These are phyloP conservation scores for Phialocephala subalpina DNA, from an alignment of 2,329 filamentous ascomycete species.

Conservation along the genomic window DNA sequence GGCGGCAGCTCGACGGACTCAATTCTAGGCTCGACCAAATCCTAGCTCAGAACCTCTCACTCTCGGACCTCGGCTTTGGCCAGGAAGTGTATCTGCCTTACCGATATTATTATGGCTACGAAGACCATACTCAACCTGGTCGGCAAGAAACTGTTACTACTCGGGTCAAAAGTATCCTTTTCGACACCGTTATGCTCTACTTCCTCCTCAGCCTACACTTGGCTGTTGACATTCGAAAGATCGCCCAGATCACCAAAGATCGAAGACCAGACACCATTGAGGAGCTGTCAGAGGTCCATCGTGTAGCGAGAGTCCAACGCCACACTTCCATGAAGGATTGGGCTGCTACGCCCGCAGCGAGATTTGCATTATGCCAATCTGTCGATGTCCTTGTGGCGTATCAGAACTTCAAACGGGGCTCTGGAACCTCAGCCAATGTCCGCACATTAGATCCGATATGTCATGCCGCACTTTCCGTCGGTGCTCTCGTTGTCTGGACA, in stretches of 20 bases:
- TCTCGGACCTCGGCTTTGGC: constrained; percentile 18
- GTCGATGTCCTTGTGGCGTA: constrained; percentile 42
- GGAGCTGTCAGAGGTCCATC: constrained; percentile 31
- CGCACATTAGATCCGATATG: constrained; percentile 45
- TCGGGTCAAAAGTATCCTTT: constrained; percentile 44
- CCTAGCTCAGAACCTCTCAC: background rate
- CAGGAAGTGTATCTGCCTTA: constrained; percentile 25
- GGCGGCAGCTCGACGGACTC: constrained; percentile 30
- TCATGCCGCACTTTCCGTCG: constrained; percentile 45
- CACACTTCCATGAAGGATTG: constrained; percentile 41
- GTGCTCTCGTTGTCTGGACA: constrained; percentile 47
- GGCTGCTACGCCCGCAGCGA: constrained; percentile 42
- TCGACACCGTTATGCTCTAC: constrained; percentile 47
- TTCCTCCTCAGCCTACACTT: constrained; percentile 49
- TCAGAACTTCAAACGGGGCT: constrained; percentile 18
- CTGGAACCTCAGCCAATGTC: background rate
- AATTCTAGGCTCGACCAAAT: constrained; percentile 32
- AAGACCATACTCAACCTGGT: constrained; percentile 31
- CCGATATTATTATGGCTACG: constrained; percentile 37
- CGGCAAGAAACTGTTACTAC: constrained; percentile 29
- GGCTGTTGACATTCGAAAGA: constrained; percentile 45
- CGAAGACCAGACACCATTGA: constrained; percentile 26
- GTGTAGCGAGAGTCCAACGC: constrained; percentile 30
- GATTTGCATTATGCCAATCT: constrained; percentile 47
- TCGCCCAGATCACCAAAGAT: constrained; percentile 43